Evolutionary conservation across 2,329 filamentous ascomycete genomes (phyloP).

Genomic region (Aspergillus thermomutatus): DNA sequence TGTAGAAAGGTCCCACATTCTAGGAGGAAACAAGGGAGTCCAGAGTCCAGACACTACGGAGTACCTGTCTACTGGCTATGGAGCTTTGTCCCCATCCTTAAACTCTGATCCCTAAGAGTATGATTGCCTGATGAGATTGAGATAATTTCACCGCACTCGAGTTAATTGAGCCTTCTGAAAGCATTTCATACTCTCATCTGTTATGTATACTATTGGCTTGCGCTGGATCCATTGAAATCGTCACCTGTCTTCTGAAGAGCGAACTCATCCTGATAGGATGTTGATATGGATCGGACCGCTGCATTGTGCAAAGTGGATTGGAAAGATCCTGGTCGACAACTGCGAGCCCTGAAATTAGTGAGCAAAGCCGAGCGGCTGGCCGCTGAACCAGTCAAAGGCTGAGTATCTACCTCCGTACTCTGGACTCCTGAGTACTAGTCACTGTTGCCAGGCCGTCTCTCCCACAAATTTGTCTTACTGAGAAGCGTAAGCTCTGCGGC

Average conservation of each 20-base stretch:
- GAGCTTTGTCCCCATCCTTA: not conserved
- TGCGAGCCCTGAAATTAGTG: not conserved
- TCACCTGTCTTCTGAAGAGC: not conserved
- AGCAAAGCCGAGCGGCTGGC: not conserved
- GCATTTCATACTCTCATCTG: no score
- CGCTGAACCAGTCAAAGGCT: no score
- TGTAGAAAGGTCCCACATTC: no score
- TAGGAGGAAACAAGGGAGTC: no score
- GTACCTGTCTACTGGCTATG: not conserved
- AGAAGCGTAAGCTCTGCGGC: slow-evolving; percentile 10
- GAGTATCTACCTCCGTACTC: no score
- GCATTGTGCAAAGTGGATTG: slow-evolving; percentile 35
- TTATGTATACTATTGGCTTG: no score
- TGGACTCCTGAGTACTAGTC: not conserved
- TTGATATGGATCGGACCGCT: slow-evolving; percentile 37
- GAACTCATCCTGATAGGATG: slow-evolving; percentile 8
- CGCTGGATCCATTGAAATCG: not conserved
- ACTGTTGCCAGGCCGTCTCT: not conserved
- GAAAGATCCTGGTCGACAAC: slow-evolving; percentile 3
- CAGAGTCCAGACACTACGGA: no score
- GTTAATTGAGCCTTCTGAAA: not conserved
- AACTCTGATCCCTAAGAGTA: not conserved
- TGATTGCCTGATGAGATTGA: not conserved
- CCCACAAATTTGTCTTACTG: not conserved
- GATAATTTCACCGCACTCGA: not conserved